Base-by-base conservation (phyloP, 1,284 basidiomycete species). In the Lentinula novae-zelandiae region DNA sequence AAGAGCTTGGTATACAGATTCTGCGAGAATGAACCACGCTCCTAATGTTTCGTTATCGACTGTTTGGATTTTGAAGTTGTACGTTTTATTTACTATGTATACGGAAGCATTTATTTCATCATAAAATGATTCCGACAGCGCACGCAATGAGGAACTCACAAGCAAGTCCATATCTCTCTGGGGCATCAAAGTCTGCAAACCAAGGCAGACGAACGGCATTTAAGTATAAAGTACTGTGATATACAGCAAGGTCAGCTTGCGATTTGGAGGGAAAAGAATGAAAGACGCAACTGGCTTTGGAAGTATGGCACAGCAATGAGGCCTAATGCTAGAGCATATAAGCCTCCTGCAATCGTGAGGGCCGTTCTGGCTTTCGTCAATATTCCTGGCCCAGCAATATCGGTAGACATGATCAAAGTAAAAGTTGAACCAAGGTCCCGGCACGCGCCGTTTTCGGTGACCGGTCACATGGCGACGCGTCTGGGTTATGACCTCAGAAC, bases 1-100 rank as follows among this genome's bases (percentile, higher is more conserved):
- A 38, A 82, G 70, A 1, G 77, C 70, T 33, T 81, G 81, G 72
- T 92, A 92, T 66, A 83, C 82, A 0, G 76, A 67, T 53, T 93
- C 86, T 0, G 91, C 89, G 52, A 97, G 78, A 36, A 95, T 75
- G 72, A 96, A 94, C 96, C 95, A 98, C 7, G 90, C 89, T 5
- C 96, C 96, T 34, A 98, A 73, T 0, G 79, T 82, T 63, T 90
- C 82, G 53, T 92, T 90, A 69, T 98, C 96, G 0, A 83, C 68
- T 0, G 94, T 95, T 9, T 76, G 71, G 4, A 97, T 74, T 56
- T 82, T 74, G 27, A 96, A 69, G 67, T 95, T 92, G 44, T 86
- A 75, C 0, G 92, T 87, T 70, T 94, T 95, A 67, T 84, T 88
- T 1, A 93, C 93, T 90, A 67, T 22, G 22, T 22, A 22, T 20